Evolutionary conservation across 1,284 basidiomycete genomes (phyloP).

Genomic region (Boletus austroedulis): DNA sequence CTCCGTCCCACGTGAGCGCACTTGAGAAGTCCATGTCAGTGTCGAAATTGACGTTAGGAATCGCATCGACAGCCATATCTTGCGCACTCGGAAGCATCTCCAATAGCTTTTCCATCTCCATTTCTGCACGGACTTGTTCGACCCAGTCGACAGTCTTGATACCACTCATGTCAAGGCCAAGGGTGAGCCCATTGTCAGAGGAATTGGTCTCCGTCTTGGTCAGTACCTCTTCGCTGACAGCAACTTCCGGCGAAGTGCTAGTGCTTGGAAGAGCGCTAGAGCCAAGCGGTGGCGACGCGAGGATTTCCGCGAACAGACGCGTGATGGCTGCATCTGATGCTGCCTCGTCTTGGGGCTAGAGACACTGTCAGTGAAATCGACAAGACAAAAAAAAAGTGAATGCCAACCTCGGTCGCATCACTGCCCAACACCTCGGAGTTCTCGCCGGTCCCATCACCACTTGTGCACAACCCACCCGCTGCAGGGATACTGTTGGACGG

Average conservation of each 20-base stretch:
- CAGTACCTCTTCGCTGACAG: constrained; percentile 24
- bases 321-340: constrained; percentile 33
- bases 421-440: constrained; percentile 12
- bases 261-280: constrained; percentile 33
- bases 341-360: constrained; percentile 30
- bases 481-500: constrained; percentile 69
- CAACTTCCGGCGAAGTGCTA: constrained; percentile 36
- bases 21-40: constrained; percentile 39
- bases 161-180: constrained; percentile 33
- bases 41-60: constrained; percentile 24
- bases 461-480: constrained; percentile 67
- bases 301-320: constrained; percentile 38
- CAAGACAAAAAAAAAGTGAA: fast-evolving
- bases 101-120: constrained; percentile 62
- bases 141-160: constrained; percentile 26
- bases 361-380: not conserved
- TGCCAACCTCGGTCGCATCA: constrained; percentile 23
- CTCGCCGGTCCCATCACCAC: constrained; percentile 36
- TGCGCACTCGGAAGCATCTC: constrained; percentile 47
- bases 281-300: constrained; percentile 35
- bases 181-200: constrained; percentile 13
- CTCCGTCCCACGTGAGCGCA: constrained; percentile 36
- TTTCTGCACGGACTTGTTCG: constrained; percentile 39
- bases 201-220: constrained; percentile 13
- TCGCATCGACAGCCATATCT: constrained; percentile 30